Base-by-base conservation (phyloP, 2,329 filamentous ascomycete genomes). In the Metarhizium humberi region DNA sequence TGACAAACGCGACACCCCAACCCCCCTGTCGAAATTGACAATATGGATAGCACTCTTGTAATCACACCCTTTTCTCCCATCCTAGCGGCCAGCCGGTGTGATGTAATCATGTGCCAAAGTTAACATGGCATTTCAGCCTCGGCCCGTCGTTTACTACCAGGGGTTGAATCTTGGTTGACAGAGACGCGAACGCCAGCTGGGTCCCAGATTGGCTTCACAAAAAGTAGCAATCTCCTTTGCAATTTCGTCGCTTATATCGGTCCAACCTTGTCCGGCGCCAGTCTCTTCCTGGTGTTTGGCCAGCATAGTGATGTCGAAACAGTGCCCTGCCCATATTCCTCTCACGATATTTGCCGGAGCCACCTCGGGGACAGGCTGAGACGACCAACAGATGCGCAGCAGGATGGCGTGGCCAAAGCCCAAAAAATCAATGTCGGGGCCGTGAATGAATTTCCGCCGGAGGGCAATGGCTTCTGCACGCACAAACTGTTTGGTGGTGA, bases 401-500 rank as follows among this genome's bases (percentile, higher is more conserved):
- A 59, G n/a, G 40, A 59, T 1, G 14, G 50, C 56, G 50, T 58
- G 51, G 40, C 54, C 56, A 49, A 59, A 58, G 11, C 56, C 32
- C 13, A 58, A 13, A 1, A 48, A 11, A 2, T 50, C 25, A 30
- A 59, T 52, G 11, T 36, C 3, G 6, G 56, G 56, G n/a, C 58
- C 58, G 16, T 55, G 38, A 30, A 59, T 53, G 20, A 45, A 59
- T 40, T 50, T 32, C 5, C 40, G 56, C 7, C 50, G 45, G 25
- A 58, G 20, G 2, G 56, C 58, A 36, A 56, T 56, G 45, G 54
- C 54, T 42, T 59, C 58, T 8, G 56, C 38, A 20, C 58, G 58
- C 34, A 59, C 58, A 50, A 58, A 53, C 14, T 59, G n/a, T 20
- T 34, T 55, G 3, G 49, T 53, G 2, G 56, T 58, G 10, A 58